Evolutionary conservation across 2,329 filamentous ascomycete species (phyloP), one percentile per base, ranked within the genome.

Genomic region (Monascus ruber): DNA sequence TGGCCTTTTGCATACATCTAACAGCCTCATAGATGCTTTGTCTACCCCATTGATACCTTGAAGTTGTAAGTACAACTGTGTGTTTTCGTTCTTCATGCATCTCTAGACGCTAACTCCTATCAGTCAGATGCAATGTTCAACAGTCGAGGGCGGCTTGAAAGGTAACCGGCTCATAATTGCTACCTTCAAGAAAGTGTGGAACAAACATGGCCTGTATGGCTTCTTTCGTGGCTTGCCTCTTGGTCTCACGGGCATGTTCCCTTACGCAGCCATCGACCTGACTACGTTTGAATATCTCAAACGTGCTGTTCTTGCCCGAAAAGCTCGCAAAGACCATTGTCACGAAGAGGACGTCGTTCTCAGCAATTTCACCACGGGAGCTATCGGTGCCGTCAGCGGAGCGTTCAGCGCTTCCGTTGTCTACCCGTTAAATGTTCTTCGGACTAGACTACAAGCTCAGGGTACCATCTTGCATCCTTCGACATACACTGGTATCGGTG

Each of bases 201-300:
- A 72, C 32, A 76, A 79, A 42, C 83, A 85, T 42, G 85, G 85
- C 24, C 49, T 88, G 26, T 70, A 76, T 27, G 74, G 84, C 5
- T 89, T 87, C 46, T 98, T 96, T 62, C 85, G 89, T 39, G 91
- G 91, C 32, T 74, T 98, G 28, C 88, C 87, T 0, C 91, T 96
- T 76, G 91, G 91, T 10, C 73, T 98, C 4, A 68, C 95, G 37
- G 91, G 91, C 58, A 95, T 96, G 79, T 98, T 98, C 54, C 91
- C 91, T 0, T 98, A 96, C 61, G 89, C 87, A 33, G 91, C 91
- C 36, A 93, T 98, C 56, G 91, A 98, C 58, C 81, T 98, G 54
- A 86, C 85, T 47, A 94, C 86, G 0, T 98, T 96, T 55, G 91
- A 98, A 64, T 79, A 91, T 43, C 74, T 95, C 45, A 98, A 98